These are phyloP conservation scores for Stachybotrys chlorohalonatus DNA, from an alignment of 2,329 filamentous ascomycete species.

Conservation along the genomic window DNA sequence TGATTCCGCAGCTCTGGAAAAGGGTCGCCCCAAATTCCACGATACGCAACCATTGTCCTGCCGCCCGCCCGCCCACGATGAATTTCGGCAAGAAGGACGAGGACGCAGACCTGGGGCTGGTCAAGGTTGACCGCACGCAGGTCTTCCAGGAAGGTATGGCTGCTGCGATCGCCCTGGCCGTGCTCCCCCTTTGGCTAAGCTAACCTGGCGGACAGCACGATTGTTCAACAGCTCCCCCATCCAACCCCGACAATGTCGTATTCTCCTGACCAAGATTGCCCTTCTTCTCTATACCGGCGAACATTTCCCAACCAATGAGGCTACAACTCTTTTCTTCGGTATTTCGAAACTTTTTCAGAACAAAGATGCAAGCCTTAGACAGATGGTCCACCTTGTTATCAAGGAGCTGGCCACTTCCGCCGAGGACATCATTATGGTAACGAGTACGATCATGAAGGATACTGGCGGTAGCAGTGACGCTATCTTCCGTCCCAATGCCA, in stretches of 20 bases:
- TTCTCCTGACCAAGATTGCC: slow-evolving; percentile 93
- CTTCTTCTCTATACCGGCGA: slow-evolving; percentile 95
- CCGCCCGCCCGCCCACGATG: slow-evolving; percentile 52
- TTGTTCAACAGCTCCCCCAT: slow-evolving; percentile 97
- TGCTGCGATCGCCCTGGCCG: slow-evolving; percentile 16
- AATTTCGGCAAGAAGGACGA: slow-evolving; percentile 99
- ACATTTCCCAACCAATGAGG: slow-evolving; percentile 94
- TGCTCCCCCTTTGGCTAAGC: slow-evolving; percentile 17
- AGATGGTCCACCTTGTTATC: slow-evolving; percentile 98
- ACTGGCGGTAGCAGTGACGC: slow-evolving; percentile 91
- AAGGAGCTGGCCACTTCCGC: slow-evolving; percentile 95
- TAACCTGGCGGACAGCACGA: slow-evolving; percentile 57
- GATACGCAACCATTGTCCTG: slow-evolving; percentile 20
- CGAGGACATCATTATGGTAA: slow-evolving; percentile 99
- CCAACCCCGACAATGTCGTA: slow-evolving; percentile 93
- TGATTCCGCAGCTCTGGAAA: slow-evolving; percentile 21
- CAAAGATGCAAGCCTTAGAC: slow-evolving; percentile 93
- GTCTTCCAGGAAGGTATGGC: slow-evolving; percentile 94
- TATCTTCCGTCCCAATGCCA: slow-evolving; percentile 91
- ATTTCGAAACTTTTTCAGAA: slow-evolving; percentile 99
- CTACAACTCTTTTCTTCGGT: slow-evolving; percentile 95
- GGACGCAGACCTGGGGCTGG: slow-evolving; percentile 85
- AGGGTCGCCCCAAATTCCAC: slow-evolving; percentile 19
- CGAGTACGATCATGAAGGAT: slow-evolving; percentile 99
- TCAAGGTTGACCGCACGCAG: slow-evolving; percentile 95